These are phyloP conservation scores for Mortierella sp. DNA, from an alignment of 371 early-diverging fungal species.

Conservation along the genomic window DNA sequence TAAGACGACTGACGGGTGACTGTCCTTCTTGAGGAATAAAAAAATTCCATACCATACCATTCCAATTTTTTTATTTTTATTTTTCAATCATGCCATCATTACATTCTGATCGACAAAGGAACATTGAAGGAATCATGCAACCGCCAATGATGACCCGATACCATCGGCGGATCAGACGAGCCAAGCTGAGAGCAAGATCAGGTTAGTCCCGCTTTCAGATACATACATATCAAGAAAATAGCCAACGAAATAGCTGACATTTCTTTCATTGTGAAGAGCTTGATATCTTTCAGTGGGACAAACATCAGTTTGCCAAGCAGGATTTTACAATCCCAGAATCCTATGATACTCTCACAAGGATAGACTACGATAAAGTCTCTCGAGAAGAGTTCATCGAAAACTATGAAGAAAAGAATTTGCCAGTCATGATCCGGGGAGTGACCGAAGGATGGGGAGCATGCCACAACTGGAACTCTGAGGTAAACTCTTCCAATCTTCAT, in stretches of 20 bases:
- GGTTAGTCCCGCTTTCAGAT: constrained; percentile 56
- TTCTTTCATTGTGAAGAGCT: constrained; percentile 60
- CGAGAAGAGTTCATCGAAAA: constrained; percentile 69
- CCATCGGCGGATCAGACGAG: constrained; percentile 62
- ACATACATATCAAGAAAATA: not conserved
- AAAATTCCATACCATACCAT: too few relatives aligned
- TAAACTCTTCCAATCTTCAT: constrained; percentile 29
- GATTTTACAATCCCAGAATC: constrained; percentile 65
- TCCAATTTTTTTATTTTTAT: not conserved
- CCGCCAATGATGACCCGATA: constrained; percentile 56
- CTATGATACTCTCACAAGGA: constrained; percentile 62
- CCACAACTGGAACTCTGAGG: constrained; percentile 72
- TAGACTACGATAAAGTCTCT: constrained; percentile 63
- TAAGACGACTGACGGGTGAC: not conserved
- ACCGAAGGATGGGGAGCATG: constrained; percentile 74
- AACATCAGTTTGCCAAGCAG: constrained; percentile 62
- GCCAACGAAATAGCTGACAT: not conserved
- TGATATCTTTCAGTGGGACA: constrained; percentile 69
- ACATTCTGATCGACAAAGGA: constrained; percentile 5
- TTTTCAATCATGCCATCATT: constrained; percentile 1
- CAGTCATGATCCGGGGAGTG: constrained; percentile 75
- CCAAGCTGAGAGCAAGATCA: constrained; percentile 64
- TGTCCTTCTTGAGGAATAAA: not conserved
- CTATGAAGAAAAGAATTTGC: constrained; percentile 69
- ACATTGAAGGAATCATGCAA: constrained; percentile 22